Evolutionary conservation across 345 rosid genomes (phyloP), one percentile per base, ranked within the genome.

Genomic region (Ailanthus altissimus): DNA sequence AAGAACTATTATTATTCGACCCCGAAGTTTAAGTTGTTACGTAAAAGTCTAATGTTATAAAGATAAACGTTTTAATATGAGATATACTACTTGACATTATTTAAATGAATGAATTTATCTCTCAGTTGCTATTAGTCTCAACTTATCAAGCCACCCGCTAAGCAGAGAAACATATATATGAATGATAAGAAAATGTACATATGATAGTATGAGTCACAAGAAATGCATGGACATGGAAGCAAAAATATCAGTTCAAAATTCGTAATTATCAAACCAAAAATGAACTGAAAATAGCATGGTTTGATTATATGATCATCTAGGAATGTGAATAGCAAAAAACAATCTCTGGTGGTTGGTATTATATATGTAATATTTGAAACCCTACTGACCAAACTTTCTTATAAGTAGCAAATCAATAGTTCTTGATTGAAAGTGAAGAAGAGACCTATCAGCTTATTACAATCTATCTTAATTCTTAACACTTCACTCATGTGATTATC

Each of bases 321-420:
- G 21, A 62, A 15, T 36, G 13, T 10, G 32, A 26, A 16, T 23
- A 15, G 4, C 15, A 38, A 8, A 8, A 6, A 25, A 45, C 23
- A 32, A 18, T 28, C 43, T 5, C 7, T 26, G 20, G 15, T 26
- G 20, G 15, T 67, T 12, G 3, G 53, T 43, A 36, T 15, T 26
- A 1, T 69, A 36, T 10, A 26, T 3, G 25, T 65, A 8, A n/a
- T n/a, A 15, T 28, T 16, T 18, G 56, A 50, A 69, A 20, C 25
- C 58, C 3, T 16, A 3, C 56, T n/a, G 77, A 49, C 26, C 59
- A 62, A 62, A 65, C 20, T 47, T 49, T 56, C 16, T 28, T 20
- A 38, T 63, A 16, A 36, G 46, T 28, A 58, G 67, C 66, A 72
- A 72, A 25, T 73, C 59, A 69, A 18, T 54, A 63, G 60, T 18